A percentile compares a stretch with the other conserved stretches of the same genome.
These are phyloP conservation scores for Neckera pumila DNA, from an alignment of 225 moss, liverwort and hornwort genomes.

Conservation along the genomic window DNA sequence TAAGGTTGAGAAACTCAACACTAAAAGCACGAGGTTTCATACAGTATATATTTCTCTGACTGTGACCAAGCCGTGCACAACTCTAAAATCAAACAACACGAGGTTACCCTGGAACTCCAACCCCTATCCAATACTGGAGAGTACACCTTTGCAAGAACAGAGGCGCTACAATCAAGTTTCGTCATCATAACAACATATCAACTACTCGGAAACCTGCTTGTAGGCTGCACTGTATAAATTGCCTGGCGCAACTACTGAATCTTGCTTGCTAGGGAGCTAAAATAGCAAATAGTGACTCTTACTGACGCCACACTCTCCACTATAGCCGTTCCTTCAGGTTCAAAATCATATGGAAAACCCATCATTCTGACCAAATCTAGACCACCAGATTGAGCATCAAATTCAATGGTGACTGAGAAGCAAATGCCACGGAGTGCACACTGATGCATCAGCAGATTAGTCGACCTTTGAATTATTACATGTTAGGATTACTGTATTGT, in stretches of 20 bases:
- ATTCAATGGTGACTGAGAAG: background rate
- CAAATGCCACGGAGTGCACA: conserved; percentile 1
- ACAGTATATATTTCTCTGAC: background rate
- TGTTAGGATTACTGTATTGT: background rate
- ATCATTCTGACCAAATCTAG: background rate
- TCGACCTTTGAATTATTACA: background rate
- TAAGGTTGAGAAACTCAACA: background rate
- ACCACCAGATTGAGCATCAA: background rate
- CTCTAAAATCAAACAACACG: background rate
- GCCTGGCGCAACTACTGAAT: background rate
- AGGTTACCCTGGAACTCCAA: background rate
- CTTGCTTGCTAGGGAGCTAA: background rate
- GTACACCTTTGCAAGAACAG: background rate
- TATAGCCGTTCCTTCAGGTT: background rate
- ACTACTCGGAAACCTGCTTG: background rate
- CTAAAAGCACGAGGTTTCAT: background rate
- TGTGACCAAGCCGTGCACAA: background rate
- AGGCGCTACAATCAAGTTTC: background rate
- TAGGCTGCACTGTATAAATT: background rate
- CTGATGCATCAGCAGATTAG: background rate
- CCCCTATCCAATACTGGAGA: background rate
- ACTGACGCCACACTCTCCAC: background rate
- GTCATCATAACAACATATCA: background rate
- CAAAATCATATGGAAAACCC: background rate
- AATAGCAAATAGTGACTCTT: background rate